Percentiles rank a stretch among this genome's conserved stretches.
Conservation (phyloP, 2,329 filamentous ascomycete species). For the Metarhizium humberi region DNA sequence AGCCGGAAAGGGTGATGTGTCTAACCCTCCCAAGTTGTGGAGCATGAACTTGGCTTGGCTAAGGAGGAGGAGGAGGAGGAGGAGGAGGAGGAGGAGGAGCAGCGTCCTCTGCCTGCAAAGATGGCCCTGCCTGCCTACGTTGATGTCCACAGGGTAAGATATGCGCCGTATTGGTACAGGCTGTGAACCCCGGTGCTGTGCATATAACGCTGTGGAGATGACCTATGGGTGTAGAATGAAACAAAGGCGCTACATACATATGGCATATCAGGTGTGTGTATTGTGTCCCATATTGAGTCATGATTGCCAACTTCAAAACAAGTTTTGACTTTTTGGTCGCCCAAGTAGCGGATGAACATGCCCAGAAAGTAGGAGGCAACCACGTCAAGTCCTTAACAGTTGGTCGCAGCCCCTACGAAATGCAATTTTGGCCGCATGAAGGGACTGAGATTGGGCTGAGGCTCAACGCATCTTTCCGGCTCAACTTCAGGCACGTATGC, state of each 20-base stretch:
- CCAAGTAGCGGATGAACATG: not conserved
- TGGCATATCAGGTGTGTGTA: not conserved
- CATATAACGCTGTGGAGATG: not conserved
- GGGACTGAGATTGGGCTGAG: not conserved
- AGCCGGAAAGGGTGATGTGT: not conserved
- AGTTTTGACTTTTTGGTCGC: not conserved
- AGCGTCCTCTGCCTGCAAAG: not conserved
- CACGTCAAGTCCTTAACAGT: not conserved
- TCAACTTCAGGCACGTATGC: not conserved
- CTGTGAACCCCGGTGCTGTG: not conserved
- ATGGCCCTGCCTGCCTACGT: not conserved
- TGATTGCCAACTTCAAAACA: not conserved
- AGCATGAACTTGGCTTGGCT: not conserved
- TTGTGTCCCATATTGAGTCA: not conserved
- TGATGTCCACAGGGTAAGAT: not conserved
- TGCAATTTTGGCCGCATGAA: not conserved
- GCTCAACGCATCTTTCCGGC: not conserved
- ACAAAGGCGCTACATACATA: not conserved
- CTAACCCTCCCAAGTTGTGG: not conserved
- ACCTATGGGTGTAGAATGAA: not conserved
- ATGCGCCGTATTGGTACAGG: not conserved
- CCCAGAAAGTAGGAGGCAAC: not conserved
- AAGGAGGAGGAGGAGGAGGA: not conserved
- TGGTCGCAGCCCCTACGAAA: not conserved
- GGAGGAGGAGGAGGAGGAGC: not conserved